Percentiles rank a stretch among this genome's conserved stretches.
phyloP scores from a whole-genome alignment of 306 rosid genomes.

The Pyrus bretschneideri region DNA sequence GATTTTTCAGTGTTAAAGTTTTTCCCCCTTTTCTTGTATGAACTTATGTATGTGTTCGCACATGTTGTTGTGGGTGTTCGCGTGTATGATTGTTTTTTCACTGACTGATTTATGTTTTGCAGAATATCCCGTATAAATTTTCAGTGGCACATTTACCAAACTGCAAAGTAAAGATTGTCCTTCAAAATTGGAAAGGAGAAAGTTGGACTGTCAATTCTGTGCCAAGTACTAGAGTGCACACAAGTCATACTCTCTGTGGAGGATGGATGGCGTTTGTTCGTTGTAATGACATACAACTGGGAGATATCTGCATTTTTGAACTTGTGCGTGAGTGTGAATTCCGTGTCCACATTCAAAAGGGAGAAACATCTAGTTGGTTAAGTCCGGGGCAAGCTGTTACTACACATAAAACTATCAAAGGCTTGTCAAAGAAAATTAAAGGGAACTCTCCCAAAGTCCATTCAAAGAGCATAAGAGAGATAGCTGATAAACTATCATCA shows the following conservation, averaged over 20 bases:
- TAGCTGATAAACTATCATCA: constrained; percentile 40
- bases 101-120: constrained; percentile 26
- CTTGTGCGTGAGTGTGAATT: constrained; percentile 76
- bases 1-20: neutral
- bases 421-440: constrained; percentile 40
- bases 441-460: constrained; percentile 37
- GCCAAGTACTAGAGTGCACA: constrained; percentile 81
- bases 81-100: neutral
- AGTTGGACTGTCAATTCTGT: constrained; percentile 90
- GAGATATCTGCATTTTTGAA: constrained; percentile 87
- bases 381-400: constrained; percentile 36
- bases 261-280: constrained; percentile 99
- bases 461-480: constrained; percentile 44
- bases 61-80: neutral
- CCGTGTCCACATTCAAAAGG: constrained; percentile 58
- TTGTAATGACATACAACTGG: constrained; percentile 60
- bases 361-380: constrained; percentile 32
- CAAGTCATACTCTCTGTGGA: constrained; percentile 92
- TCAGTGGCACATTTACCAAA: constrained; percentile 87
- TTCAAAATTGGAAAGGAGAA: constrained; percentile 80
- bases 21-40: neutral
- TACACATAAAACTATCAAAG: constrained; percentile 33
- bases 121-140: constrained; percentile 84
- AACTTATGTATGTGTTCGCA: neutral
- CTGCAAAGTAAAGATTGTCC: constrained; percentile 70